phyloP scores from a whole-genome alignment of 2,329 filamentous ascomycete genomes.

The Fusarium sp. region DNA sequence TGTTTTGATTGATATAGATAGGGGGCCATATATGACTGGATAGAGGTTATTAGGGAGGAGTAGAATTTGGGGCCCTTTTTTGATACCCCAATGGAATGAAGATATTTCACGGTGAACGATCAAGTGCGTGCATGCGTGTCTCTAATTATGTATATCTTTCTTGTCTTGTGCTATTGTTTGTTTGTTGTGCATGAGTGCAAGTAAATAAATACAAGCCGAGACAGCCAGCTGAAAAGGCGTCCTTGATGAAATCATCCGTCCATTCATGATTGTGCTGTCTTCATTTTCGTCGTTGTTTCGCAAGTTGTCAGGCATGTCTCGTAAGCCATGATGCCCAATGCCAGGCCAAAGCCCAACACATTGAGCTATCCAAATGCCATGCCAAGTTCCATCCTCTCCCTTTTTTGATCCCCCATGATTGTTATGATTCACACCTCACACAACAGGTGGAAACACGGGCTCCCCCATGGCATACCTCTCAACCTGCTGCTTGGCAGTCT shows the following conservation, averaged over 20 bases:
- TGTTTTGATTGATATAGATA: conserved; percentile 39
- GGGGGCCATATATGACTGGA: conserved; percentile 42
- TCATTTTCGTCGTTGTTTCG: not conserved
- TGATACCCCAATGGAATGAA: conserved; percentile 45
- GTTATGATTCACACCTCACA: conserved; percentile 6
- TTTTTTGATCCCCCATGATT: not conserved
- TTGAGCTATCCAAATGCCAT: not conserved
- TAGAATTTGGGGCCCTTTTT: conserved; percentile 37
- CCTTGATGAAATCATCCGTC: not conserved
- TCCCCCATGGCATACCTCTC: conserved; percentile 73
- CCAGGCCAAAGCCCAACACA: not conserved
- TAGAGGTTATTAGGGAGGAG: conserved; percentile 36
- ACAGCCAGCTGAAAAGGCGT: conserved; percentile 2
- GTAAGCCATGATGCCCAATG: not conserved
- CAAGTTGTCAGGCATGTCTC: not conserved
- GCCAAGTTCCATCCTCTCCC: not conserved
- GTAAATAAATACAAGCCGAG: conserved; percentile 6
- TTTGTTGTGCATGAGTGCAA: not conserved
- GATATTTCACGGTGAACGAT: conserved; percentile 21
- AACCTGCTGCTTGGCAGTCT: conserved; percentile 80
- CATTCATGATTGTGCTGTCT: not conserved
- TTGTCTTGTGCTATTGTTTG: not conserved
- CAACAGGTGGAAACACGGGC: conserved; percentile 50
- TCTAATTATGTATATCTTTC: conserved; percentile 1
- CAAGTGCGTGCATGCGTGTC: not conserved